Evolutionary conservation across 169 alveolate species (phyloP).

Genomic region (Cryptosporidium sp.): DNA sequence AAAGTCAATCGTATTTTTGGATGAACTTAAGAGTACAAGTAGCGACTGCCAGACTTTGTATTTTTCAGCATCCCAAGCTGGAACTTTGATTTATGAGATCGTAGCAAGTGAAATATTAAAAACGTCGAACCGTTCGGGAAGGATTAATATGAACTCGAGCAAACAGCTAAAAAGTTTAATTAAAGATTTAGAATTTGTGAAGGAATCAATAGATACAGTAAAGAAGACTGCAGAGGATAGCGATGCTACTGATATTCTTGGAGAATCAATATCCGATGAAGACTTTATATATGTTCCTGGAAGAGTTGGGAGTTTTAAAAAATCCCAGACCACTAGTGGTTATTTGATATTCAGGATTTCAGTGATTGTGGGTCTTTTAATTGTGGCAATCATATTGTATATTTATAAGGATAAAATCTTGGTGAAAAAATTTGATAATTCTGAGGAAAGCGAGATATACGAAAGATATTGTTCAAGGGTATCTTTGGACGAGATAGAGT

Average conservation of each 20-base stretch:
- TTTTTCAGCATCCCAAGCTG: constrained; percentile 30
- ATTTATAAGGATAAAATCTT: constrained; percentile 23
- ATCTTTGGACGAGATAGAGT: constrained; percentile 57
- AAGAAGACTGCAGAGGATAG: constrained; percentile 19
- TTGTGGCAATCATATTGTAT: constrained; percentile 37
- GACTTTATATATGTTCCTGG: constrained; percentile 61
- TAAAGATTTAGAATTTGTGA: constrained; percentile 33
- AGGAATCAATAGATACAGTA: constrained; percentile 28
- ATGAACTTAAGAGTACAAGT: constrained; percentile 15
- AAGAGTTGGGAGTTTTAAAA: constrained; percentile 16
- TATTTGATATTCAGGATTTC: constrained; percentile 22
- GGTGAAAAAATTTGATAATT: neutral
- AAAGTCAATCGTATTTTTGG: constrained; percentile 30
- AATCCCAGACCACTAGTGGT: neutral
- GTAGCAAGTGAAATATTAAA: constrained; percentile 26
- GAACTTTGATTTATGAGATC: constrained; percentile 26
- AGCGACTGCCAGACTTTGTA: constrained; percentile 1
- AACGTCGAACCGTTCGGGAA: constrained; percentile 18
- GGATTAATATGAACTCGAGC: neutral
- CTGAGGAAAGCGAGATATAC: constrained; percentile 8
- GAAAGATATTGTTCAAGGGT: constrained; percentile 66
- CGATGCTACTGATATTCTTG: constrained; percentile 52
- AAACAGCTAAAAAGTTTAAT: constrained; percentile 3
- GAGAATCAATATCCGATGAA: constrained; percentile 52
- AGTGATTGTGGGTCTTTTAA: constrained; percentile 14